Evolutionary conservation across 495 filamentous ascomycete species (phyloP), one percentile per base, ranked within the genome.

Genomic region (Penicillium lividum): DNA sequence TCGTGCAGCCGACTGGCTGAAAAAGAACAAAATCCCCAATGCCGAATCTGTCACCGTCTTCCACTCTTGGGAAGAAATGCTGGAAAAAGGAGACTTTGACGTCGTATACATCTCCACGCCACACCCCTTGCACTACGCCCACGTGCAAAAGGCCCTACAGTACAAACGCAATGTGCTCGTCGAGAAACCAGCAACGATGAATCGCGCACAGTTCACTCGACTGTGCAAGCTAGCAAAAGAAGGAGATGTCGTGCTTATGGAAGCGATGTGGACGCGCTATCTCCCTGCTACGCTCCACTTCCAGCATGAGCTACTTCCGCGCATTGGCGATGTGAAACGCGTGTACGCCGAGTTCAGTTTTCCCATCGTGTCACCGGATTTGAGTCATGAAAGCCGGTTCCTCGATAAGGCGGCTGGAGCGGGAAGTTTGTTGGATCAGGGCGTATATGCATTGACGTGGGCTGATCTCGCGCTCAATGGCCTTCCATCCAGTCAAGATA

Each of bases 261-360:
- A 57, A 43, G 54, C 54, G 25, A 57, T 57, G 54, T 57, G 54
- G 54, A 57, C 54, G 22, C 44, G 54, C 30, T 57, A 57, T 42
- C 16, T 57, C 31, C 54, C 54, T 38, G 31, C 36, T 51, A 49
- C 54, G 34, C 30, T 42, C 30, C 42, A 57, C 46, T 57, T 57
- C 30, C 44, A 49, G 33, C 16, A 43, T 42, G 27, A 49, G 11
- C 54, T 57, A 40, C 54, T 57, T 49, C 54, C 54, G 4, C 44
- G 46, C 30, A 57, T 57, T 30, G 54, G 54, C 31, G 34, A 38
- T 6, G 54, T 57, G 9, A 49, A 51, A 16, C 54, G 54, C 44
- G 46, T 57, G 2, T 51, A 40, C 30, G 44, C 54, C 31, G 54
- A 57, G 11, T 51, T 50, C 46, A 40, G 31, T 43, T 40, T 57